Evolutionary conservation across 1,139 yeast genomes (phyloP), one percentile per base, ranked within the genome.

Genomic region (Debaryomyces nepalensis): DNA sequence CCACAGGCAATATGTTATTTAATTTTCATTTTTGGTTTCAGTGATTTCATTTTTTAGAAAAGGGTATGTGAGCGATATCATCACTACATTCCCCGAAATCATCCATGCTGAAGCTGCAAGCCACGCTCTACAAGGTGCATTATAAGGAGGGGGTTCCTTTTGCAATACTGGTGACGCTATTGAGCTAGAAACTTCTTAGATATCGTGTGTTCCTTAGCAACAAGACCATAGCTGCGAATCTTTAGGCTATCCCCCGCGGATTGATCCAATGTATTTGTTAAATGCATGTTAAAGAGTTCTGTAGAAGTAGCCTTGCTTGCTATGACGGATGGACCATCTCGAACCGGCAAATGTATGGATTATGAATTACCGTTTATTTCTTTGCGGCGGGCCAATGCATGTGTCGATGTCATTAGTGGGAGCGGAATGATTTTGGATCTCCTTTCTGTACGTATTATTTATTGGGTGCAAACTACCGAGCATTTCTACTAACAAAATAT

Each of bases 171-270:
- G 11, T n/a, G 10, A 30, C 18, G 10, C 16, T 18, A 14, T 19
- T 9, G 9, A 14, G 12, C 23, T 22, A 14, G 16, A 14, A 11
- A 15, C 10, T 4, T 33, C 21, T 33, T 5, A 9, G 12, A 22
- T n/a, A n/a, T n/a, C n/a, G n/a, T n/a, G n/a, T n/a, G n/a, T n/a
- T n/a, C n/a, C n/a, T n/a, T n/a, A n/a, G n/a, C n/a, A n/a, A n/a
- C n/a, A n/a, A n/a, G 11, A 15, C 18, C 23, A 11, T 7, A 18
- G 22, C 5, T 19, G n/a, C 24, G 40, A 24, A n/a, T 22, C 21
- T 37, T 31, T 33, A 43, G 46, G 46, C 46, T 43, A 15, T 43
- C 46, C 46, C 27, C 10, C 16, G 33, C 33, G 46, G 43, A 44
- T 26, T 41, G 47, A 37, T 33, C 40, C 47, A 44, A 41, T 44